phyloP scores from a whole-genome alignment of 116 monocot species.

The Thalassia testudinum region DNA sequence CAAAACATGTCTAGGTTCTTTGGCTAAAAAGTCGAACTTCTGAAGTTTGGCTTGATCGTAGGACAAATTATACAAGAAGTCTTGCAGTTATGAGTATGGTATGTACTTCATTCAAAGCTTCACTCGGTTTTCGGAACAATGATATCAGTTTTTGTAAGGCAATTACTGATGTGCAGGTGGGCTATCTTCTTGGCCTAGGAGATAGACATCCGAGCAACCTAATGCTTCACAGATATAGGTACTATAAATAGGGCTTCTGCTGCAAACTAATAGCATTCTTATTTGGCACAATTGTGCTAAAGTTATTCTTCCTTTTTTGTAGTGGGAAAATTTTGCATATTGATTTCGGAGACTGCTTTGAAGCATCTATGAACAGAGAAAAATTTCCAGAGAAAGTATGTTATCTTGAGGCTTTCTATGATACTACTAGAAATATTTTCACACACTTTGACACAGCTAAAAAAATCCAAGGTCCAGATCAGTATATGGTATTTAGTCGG shows the following conservation, averaged over 20 bases:
- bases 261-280: background rate
- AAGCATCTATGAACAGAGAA: slow-evolving; percentile 97
- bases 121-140: background rate
- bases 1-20: slow-evolving; percentile 48
- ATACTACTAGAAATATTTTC: no score
- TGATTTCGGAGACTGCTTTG: slow-evolving; percentile 99
- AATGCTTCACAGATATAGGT: slow-evolving; percentile 89
- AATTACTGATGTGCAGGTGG: slow-evolving; percentile 44
- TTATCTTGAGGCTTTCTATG: no score
- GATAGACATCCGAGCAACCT: slow-evolving; percentile 98
- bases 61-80: slow-evolving; percentile 97
- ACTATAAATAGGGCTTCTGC: no score
- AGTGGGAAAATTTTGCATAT: slow-evolving; percentile 99
- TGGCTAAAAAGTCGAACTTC: slow-evolving; percentile 97
- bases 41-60: slow-evolving; percentile 93
- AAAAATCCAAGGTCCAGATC: no score
- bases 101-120: slow-evolving; percentile 2
- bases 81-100: slow-evolving; percentile 99
- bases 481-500: no score
- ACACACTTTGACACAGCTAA: no score
- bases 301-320: background rate
- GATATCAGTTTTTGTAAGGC: background rate
- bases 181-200: slow-evolving; percentile 92
- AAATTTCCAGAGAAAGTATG: slow-evolving; percentile 94
- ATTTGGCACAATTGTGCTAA: background rate